These are phyloP conservation scores for Aurinia saxatilis DNA, from an alignment of 345 rosid species.

Conservation along the genomic window DNA sequence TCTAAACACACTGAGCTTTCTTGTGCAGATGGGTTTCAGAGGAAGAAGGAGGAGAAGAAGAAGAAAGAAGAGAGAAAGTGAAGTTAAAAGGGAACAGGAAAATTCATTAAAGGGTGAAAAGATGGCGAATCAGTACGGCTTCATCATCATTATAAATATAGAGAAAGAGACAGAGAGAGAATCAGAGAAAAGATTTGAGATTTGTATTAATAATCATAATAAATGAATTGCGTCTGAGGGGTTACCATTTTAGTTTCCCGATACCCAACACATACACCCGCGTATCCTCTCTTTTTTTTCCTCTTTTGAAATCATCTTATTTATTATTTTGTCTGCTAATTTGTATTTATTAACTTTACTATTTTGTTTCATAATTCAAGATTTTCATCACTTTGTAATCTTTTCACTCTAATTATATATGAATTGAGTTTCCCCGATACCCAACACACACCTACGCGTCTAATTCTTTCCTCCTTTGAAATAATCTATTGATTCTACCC, in stretches of 20 bases:
- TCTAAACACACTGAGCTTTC: constrained; percentile 23
- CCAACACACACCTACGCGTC: too few species aligned
- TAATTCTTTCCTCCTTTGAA: too few species aligned
- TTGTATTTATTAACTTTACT: too few species aligned
- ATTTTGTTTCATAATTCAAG: too few species aligned
- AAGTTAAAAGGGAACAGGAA: not conserved
- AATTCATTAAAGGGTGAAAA: constrained; percentile 22
- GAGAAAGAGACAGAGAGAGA: constrained; percentile 7
- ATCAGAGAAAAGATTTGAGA: constrained; percentile 15
- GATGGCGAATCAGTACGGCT: constrained; percentile 34
- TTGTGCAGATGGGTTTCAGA: constrained; percentile 25
- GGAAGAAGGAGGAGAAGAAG: constrained; percentile 19
- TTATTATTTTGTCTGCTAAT: not conserved
- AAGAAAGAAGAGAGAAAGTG: not conserved
- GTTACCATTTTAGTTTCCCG: constrained; percentile 83
- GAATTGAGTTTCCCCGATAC: too few species aligned
- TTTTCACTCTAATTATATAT: too few species aligned
- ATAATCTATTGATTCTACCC: too few species aligned
- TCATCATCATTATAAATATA: constrained; percentile 22
- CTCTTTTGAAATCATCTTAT: not conserved
- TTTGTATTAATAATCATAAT: not conserved
- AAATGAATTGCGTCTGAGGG: constrained; percentile 53
- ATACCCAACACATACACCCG: constrained; percentile 34
- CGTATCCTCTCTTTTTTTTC: not conserved
- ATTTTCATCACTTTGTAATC: too few species aligned